Evolutionary conservation across 345 rosid genomes (phyloP), one percentile per base, ranked within the genome.

Genomic region (Salix brachista): DNA sequence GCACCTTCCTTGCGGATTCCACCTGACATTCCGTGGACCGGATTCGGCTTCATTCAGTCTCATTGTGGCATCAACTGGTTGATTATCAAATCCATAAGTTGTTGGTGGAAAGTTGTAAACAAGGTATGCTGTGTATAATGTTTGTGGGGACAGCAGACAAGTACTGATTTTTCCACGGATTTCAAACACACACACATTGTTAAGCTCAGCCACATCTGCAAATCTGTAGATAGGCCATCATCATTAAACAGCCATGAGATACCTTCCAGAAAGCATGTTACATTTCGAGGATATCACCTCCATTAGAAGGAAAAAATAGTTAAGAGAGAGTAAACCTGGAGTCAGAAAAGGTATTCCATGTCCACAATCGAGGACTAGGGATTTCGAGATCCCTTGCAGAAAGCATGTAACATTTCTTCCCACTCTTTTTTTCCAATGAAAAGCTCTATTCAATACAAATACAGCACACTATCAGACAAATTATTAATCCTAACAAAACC

Each of bases 371-470:
- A 66, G 81, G 86, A 23, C 79, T 64, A 70, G 6, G 3, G 73
- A 85, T 83, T 26, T 3, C 10, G 1, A 85, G 83, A 17, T 77
- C 78, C 65, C 86, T 83, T 48, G 83, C 73, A 2, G 80, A 82
- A 1, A 85, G 67, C 86, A 77, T 79, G 54, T 39, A 75, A 30
- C 80, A 76, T 65, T 67, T 85, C 67, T 81, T 79, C 74, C 88
- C 84, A 56, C 69, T 81, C 1, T 32, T 6, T 70, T 81, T 77
- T 2, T 78, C 82, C 58, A 85, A 44, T 2, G 68, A 72, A 68
- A 81, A 81, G 74, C 83, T 85, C 86, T 85, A 26, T 4, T 18
- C 3, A 4, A 71, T 2, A 7, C 34, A 19, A 5, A 54, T 21
- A 2, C 0, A 30, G 39, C 19, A 70, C 4, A 8, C 41, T 32